phyloP scores from a whole-genome alignment of 2,329 filamentous ascomycete species.

The Colletotrichum euphorbiae region DNA sequence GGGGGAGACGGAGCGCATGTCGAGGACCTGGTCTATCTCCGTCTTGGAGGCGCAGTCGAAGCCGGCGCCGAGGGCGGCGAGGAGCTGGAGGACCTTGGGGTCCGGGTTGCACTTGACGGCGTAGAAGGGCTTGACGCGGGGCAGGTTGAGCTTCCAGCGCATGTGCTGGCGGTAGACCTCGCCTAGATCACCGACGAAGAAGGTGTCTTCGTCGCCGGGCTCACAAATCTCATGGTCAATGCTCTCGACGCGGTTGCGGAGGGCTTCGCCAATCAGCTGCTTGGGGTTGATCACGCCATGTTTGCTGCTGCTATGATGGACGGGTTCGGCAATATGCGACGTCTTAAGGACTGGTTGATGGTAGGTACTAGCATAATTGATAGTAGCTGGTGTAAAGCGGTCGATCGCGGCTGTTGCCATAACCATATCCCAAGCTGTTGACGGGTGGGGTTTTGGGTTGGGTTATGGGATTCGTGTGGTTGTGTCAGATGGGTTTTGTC shows the following conservation, averaged over 20 bases:
- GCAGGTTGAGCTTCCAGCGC: conserved; percentile 95
- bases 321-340: conserved; percentile 52
- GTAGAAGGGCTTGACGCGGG: conserved; percentile 95
- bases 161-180: conserved; percentile 99
- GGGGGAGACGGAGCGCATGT: conserved; percentile 80
- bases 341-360: conserved; percentile 61
- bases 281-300: conserved; percentile 67
- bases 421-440: conserved; percentile 67
- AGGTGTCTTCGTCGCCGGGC: conserved; percentile 94
- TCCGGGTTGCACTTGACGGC: conserved; percentile 99
- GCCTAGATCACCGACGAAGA: conserved; percentile 97
- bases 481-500: conserved; percentile 38
- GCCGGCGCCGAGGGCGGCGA: conserved; percentile 88
- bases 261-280: conserved; percentile 85
- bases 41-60: conserved; percentile 99
- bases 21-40: conserved; percentile 93
- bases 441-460: conserved; percentile 39
- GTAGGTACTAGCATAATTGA: conserved; percentile 58
- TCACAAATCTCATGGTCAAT: conserved; percentile 91
- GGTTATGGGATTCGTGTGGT: conserved; percentile 25
- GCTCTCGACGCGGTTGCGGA: conserved; percentile 84
- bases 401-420: conserved; percentile 72
- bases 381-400: conserved; percentile 59
- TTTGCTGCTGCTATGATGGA: conserved; percentile 54
- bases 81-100: conserved; percentile 85